Conservation (phyloP, 73 alveolate species). For the Tetrahymena malaccensis region DNA sequence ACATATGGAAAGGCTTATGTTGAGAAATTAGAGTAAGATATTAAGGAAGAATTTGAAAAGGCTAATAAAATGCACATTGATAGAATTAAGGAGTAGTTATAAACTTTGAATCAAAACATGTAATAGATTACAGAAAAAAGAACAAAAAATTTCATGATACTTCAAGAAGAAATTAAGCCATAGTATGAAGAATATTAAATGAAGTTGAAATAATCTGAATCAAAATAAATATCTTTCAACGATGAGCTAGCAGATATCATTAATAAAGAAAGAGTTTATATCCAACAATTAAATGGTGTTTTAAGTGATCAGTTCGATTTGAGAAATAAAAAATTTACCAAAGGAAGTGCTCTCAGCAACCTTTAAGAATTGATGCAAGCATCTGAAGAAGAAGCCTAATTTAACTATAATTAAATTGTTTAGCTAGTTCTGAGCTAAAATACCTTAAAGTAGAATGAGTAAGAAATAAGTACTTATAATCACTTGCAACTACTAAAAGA, state of each 20-base stretch:
- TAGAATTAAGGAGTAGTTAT: background rate
- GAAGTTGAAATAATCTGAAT: background rate
- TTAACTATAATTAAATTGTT: background rate
- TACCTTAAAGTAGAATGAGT: background rate
- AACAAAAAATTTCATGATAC: background rate
- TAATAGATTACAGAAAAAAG: background rate
- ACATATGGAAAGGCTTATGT: background rate
- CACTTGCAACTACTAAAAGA: background rate
- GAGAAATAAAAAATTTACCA: background rate
- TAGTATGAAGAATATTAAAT: background rate
- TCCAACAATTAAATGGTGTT: background rate
- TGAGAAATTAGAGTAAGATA: background rate
- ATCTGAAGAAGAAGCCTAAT: background rate
- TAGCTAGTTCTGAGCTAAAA: background rate
- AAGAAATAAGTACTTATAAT: background rate
- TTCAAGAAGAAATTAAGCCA: background rate
- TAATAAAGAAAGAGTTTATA: background rate
- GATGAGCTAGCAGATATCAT: background rate
- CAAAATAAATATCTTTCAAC: background rate
- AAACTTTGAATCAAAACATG: background rate
- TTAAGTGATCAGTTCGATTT: background rate
- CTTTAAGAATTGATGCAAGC: background rate
- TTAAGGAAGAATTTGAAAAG: background rate
- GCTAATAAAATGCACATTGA: background rate
- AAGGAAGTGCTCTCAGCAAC: background rate